Evolutionary conservation across 345 rosid genomes (phyloP).

Genomic region (Murraya paniculata): DNA sequence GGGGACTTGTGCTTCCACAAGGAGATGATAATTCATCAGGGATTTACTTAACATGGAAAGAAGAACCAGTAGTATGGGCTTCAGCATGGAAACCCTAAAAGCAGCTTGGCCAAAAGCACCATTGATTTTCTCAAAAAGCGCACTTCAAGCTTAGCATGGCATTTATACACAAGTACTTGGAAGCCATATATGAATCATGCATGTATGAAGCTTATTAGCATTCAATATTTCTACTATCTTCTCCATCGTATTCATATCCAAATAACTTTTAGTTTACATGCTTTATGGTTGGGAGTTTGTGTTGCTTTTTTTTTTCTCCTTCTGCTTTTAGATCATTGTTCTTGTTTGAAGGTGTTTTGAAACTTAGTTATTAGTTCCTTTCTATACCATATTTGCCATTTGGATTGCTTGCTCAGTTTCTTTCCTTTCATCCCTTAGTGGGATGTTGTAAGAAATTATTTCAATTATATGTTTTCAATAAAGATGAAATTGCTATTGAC

Average conservation of each 20-base stretch:
- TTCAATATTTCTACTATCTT: background rate
- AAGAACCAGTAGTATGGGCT: conserved; percentile 68
- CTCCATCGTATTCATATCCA: background rate
- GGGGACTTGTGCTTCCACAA: conserved; percentile 47
- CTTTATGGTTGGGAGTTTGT: conserved; percentile 58
- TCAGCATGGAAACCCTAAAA: conserved; percentile 80
- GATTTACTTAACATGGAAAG: conserved; percentile 67
- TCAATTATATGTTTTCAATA: background rate
- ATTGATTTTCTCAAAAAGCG: background rate
- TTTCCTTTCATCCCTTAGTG: conserved; percentile 21
- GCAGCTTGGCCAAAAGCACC: background rate
- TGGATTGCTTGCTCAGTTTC: conserved; percentile 29
- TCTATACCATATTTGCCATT: conserved; percentile 18
- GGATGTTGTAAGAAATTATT: conserved; percentile 7
- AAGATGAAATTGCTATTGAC: background rate
- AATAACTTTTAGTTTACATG: background rate
- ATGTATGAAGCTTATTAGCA: conserved; percentile 8
- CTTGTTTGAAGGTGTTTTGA: conserved; percentile 60
- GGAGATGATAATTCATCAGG: conserved; percentile 34
- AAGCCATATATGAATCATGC: conserved; percentile 2
- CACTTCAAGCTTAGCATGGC: background rate
- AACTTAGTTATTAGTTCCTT: conserved; percentile 18
- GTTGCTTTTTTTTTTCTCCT: conserved; percentile 23
- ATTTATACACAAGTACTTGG: conserved; percentile 14
- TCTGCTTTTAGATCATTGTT: conserved; percentile 34